These are phyloP conservation scores for Glarea lozoyensis DNA, from an alignment of 495 filamentous ascomycete species.

Conservation along the genomic window DNA sequence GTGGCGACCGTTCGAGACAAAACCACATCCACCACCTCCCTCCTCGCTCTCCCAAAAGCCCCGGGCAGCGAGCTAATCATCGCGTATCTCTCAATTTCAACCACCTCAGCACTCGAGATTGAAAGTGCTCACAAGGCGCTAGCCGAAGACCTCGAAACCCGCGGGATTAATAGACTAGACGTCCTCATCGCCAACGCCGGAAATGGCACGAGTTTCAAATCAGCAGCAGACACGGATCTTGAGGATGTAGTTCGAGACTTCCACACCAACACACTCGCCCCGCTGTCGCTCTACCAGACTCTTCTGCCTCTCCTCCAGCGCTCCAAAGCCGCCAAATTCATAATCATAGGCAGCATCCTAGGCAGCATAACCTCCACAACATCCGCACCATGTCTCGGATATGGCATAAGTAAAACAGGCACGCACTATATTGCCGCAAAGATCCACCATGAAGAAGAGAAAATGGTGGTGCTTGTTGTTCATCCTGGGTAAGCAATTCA, in stretches of 20 bases:
- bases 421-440: conserved; percentile 32
- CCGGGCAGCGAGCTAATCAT: conserved; percentile 9
- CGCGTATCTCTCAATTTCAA: neutral
- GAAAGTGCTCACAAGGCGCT: neutral
- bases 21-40: conserved; percentile 1
- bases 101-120: neutral
- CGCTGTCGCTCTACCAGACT: conserved; percentile 23
- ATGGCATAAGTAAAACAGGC: conserved; percentile 33
- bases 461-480: conserved; percentile 26
- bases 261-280: conserved; percentile 23
- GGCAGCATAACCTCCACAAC: conserved; percentile 25
- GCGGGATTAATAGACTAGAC: conserved; percentile 13
- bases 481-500: conserved; percentile 32
- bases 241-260: conserved; percentile 19
- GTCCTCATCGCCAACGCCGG: conserved; percentile 18
- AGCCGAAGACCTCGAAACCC: neutral
- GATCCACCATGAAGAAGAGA: conserved; percentile 28
- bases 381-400: conserved; percentile 21
- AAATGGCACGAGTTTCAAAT: conserved; percentile 3
- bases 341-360: conserved; percentile 24
- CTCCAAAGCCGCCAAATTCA: too few species aligned
- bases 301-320: conserved; percentile 21
- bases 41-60: conserved; percentile 4
- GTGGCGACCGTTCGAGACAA: conserved; percentile 12
- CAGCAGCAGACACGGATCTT: neutral